phyloP scores from a whole-genome alignment of 345 rosid species.

The Salix dunnii region DNA sequence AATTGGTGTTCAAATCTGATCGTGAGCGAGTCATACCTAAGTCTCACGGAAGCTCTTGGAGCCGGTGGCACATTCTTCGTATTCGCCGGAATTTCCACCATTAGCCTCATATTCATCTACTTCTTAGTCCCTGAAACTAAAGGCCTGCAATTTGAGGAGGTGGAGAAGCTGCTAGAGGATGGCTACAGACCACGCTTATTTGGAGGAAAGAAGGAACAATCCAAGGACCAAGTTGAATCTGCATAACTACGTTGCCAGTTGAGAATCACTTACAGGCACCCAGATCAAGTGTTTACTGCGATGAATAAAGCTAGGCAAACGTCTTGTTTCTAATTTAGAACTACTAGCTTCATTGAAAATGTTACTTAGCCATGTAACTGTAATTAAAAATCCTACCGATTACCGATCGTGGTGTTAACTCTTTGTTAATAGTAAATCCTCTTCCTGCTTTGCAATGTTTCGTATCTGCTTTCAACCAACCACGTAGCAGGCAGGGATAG shows the following conservation, averaged over 20 bases:
- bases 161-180: constrained; percentile 59
- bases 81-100: constrained; percentile 51
- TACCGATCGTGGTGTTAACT: too few relatives aligned
- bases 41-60: constrained; percentile 61
- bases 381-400: too few relatives aligned
- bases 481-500: too few relatives aligned
- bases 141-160: constrained; percentile 79
- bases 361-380: too few relatives aligned
- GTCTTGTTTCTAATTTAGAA: too few relatives aligned
- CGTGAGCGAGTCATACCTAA: constrained; percentile 65
- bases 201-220: constrained; percentile 13
- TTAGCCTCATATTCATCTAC: constrained; percentile 55
- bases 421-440: too few relatives aligned
- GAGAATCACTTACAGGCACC: too few relatives aligned
- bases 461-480: too few relatives aligned
- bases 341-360: too few relatives aligned
- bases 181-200: constrained; percentile 55
- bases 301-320: too few relatives aligned
- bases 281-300: too few relatives aligned
- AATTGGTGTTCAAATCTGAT: constrained; percentile 76
- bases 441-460: too few relatives aligned
- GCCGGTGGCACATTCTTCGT: constrained; percentile 69
- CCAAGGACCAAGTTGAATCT: not conserved
- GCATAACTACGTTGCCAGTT: not conserved
- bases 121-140: constrained; percentile 79